These are phyloP conservation scores for Suillus lakei DNA, from an alignment of 768 basidiomycete species.

Conservation along the genomic window DNA sequence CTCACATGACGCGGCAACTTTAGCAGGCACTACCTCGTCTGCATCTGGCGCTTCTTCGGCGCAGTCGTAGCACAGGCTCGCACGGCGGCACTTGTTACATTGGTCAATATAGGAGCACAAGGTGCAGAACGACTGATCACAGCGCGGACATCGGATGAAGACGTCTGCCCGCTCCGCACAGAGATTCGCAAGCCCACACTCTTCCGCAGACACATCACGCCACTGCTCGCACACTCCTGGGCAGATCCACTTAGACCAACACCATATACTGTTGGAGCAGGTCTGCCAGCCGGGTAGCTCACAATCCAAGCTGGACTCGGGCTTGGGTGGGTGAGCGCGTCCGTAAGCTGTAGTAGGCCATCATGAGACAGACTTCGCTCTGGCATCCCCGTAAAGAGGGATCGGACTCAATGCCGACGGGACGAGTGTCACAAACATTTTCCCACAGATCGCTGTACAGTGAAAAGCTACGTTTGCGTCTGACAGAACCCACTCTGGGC, in stretches of 20 bases:
- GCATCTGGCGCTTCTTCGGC: background rate
- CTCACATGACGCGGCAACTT: background rate
- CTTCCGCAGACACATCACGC: background rate
- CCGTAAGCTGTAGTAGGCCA: background rate
- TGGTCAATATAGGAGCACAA: background rate
- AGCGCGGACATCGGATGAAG: background rate
- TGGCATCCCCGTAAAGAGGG: slow-evolving; percentile 14
- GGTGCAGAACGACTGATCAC: background rate
- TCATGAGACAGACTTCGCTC: background rate
- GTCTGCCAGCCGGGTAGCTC: background rate
- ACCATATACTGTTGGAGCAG: background rate
- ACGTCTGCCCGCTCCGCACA: background rate
- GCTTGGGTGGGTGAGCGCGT: background rate
- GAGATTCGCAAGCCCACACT: background rate
- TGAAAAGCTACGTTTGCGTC: too few species aligned
- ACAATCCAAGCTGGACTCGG: background rate
- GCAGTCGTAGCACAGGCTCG: background rate
- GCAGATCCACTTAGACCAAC: background rate
- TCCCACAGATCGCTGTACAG: too few species aligned
- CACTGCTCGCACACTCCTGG: background rate
- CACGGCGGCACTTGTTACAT: background rate
- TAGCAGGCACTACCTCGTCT: background rate
- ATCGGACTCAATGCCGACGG: background rate
- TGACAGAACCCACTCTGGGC: too few species aligned
- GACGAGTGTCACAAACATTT: too few species aligned